These are phyloP conservation scores for Nicotiana undulata DNA, from an alignment of 257 asterid genomes.

Conservation along the genomic window DNA sequence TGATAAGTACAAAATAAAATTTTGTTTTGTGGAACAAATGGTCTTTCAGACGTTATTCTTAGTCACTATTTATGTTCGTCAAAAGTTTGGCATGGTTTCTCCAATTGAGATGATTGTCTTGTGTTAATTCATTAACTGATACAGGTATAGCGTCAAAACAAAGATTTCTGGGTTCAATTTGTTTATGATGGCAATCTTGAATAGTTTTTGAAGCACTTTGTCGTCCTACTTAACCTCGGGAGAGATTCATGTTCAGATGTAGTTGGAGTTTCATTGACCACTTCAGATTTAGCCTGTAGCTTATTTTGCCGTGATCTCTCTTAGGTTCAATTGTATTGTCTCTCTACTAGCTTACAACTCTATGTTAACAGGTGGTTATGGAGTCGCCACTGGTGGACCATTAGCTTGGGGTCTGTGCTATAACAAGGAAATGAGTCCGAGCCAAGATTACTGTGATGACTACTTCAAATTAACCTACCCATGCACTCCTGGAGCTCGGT, in stretches of 20 bases:
- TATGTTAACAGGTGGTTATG: slow-evolving; percentile 63
- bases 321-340: neutral
- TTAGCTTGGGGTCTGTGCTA: slow-evolving; percentile 90
- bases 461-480: slow-evolving; percentile 39
- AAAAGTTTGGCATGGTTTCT: neutral
- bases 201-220: neutral
- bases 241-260: neutral
- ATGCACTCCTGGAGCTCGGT: slow-evolving; percentile 73
- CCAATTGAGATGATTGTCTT: neutral
- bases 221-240: neutral
- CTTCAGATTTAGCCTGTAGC: neutral
- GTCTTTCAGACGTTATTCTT: neutral
- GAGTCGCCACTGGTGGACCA: slow-evolving; percentile 96
- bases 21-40: neutral
- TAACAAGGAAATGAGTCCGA: slow-evolving; percentile 48
- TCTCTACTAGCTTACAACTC: neutral
- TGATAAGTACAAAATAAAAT: neutral
- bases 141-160: neutral
- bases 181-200: neutral
- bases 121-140: neutral
- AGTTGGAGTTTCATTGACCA: neutral
- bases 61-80: neutral
- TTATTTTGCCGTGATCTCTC: neutral
- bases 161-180: neutral
- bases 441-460: slow-evolving; percentile 32